phyloP scores from a whole-genome alignment of 306 rosid genomes.

The Rubus idaeus region DNA sequence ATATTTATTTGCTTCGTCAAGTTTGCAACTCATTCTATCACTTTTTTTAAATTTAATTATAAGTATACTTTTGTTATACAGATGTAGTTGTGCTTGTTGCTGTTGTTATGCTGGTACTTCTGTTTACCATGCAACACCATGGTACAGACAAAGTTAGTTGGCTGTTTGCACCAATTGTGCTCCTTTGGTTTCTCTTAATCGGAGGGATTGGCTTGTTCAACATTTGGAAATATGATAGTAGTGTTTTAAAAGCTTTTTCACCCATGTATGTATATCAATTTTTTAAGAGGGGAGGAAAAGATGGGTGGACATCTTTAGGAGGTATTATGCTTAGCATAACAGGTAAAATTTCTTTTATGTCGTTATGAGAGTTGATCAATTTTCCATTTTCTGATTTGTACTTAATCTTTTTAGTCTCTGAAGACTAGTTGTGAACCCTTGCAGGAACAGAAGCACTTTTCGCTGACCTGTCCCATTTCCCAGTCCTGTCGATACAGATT shows the following conservation, averaged over 20 bases:
- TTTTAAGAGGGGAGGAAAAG: slow-evolving; percentile 64
- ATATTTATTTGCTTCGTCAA: slow-evolving; percentile 9
- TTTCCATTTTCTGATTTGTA: not conserved
- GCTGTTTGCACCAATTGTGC: slow-evolving; percentile 96
- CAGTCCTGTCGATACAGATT: slow-evolving; percentile 61
- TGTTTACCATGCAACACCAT: slow-evolving; percentile 87
- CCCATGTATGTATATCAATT: slow-evolving; percentile 70
- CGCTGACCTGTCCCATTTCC: slow-evolving; percentile 65
- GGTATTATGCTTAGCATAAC: slow-evolving; percentile 94
- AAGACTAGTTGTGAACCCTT: slow-evolving; percentile 31
- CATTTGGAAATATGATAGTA: slow-evolving; percentile 67
- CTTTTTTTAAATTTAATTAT: not conserved
- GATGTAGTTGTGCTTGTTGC: slow-evolving; percentile 85
- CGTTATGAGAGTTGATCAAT: not conserved
- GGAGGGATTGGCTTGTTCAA: slow-evolving; percentile 92
- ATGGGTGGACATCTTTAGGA: slow-evolving; percentile 89
- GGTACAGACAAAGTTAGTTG: slow-evolving; percentile 95
- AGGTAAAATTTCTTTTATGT: slow-evolving; percentile 47
- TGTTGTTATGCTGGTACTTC: slow-evolving; percentile 66
- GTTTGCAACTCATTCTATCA: not conserved
- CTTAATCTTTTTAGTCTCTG: slow-evolving; percentile 2
- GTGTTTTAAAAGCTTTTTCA: slow-evolving; percentile 75
- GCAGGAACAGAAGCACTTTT: slow-evolving; percentile 77
- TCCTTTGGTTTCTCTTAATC: slow-evolving; percentile 86
- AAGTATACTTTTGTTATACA: slow-evolving; percentile 34